Evolutionary conservation across 1,284 basidiomycete species (phyloP).

Genomic region (Paramarasmius palmivorus): DNA sequence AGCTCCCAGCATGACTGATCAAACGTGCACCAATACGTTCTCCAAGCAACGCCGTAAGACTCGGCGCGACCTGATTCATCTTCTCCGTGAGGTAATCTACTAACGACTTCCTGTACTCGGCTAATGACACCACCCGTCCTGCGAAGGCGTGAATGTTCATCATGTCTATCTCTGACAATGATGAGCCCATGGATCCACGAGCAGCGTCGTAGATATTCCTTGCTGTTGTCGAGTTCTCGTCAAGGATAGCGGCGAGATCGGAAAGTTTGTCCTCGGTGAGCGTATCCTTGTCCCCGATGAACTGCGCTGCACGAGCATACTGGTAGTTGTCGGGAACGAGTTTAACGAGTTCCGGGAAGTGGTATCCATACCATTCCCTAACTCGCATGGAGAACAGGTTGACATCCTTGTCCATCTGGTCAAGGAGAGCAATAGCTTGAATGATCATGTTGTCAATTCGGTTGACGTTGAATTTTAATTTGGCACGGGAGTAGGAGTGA

Average conservation of each 20-base stretch:
- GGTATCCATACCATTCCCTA: constrained; percentile 99
- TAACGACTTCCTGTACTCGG: constrained; percentile 93
- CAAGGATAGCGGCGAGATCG: constrained; percentile 82
- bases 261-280: constrained; percentile 77
- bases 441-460: constrained; percentile 99
- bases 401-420: constrained; percentile 99
- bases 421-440: constrained; percentile 96
- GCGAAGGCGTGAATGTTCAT: constrained; percentile 96
- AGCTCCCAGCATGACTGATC: constrained; percentile 96
- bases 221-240: constrained; percentile 85
- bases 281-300: constrained; percentile 90
- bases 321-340: constrained; percentile 95
- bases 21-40: constrained; percentile 94
- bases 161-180: constrained; percentile 92
- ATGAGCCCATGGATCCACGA: constrained; percentile 93
- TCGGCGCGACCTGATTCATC: constrained; percentile 98
- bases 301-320: constrained; percentile 87
- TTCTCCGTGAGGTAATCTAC: constrained; percentile 92
- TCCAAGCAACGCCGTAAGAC: constrained; percentile 91
- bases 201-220: constrained; percentile 96
- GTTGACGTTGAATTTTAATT: constrained; percentile 99
- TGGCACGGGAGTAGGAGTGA: constrained; percentile 97
- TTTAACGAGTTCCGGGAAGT: constrained; percentile 97
- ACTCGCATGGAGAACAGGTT: constrained; percentile 99
- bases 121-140: constrained; percentile 86